phyloP scores from a whole-genome alignment of 1,139 yeast species.

The Lipomyces yarrowii region DNA sequence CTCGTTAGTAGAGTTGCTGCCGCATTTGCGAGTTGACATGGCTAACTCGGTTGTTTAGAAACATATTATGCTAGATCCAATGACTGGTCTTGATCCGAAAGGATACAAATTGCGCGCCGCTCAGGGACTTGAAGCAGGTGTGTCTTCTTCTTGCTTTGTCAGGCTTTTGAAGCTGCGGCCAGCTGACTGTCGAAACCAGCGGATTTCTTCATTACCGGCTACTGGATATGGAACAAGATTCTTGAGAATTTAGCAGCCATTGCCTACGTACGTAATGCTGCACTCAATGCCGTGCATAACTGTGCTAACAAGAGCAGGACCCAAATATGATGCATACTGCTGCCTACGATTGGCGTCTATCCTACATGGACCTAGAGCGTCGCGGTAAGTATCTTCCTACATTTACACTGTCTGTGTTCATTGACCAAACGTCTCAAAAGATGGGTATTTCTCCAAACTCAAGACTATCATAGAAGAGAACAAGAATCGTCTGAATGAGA shows the following conservation, averaged over 20 bases:
- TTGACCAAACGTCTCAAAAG: not conserved
- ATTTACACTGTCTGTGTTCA: not conserved
- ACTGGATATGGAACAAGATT: conserved; percentile 98
- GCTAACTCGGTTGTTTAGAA: conserved; percentile 41
- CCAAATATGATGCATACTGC: conserved; percentile 90
- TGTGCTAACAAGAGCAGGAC: conserved; percentile 45
- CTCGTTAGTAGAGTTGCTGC: conserved; percentile 40
- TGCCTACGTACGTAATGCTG: conserved; percentile 55
- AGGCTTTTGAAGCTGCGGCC: not conserved
- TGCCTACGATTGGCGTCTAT: conserved; percentile 93
- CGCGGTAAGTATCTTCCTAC: conserved; percentile 49
- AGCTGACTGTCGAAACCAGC: conserved; percentile 40
- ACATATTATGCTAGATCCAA: conserved; percentile 84
- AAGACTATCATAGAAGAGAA: conserved; percentile 69
- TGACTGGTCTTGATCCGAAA: conserved; percentile 91
- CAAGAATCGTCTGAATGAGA: conserved; percentile 59
- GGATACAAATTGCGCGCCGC: conserved; percentile 82
- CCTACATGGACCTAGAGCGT: conserved; percentile 82
- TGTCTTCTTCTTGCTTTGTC: not conserved
- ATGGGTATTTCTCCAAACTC: conserved; percentile 76
- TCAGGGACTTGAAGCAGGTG: conserved; percentile 88
- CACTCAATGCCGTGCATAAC: not conserved
- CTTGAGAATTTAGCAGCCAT: conserved; percentile 90
- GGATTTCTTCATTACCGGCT: conserved; percentile 94
- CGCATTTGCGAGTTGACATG: not conserved